Evolutionary conservation across 345 rosid species (phyloP).

Genomic region (Nasturtium officinale): DNA sequence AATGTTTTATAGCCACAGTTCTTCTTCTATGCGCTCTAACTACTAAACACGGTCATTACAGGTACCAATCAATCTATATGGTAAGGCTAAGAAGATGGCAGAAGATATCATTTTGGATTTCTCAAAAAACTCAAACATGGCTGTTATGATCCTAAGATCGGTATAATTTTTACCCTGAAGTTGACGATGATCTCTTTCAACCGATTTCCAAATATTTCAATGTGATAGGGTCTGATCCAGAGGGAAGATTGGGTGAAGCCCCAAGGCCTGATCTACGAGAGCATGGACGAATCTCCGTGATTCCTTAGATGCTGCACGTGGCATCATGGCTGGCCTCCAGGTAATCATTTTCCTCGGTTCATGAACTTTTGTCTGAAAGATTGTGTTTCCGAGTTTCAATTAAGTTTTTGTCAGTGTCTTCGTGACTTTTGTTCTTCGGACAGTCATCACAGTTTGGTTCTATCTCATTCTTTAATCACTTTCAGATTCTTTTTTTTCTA

Average conservation of each 20-base stretch:
- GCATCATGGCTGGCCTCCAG: constrained; percentile 61
- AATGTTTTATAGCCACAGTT: neutral
- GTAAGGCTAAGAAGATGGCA: constrained; percentile 77
- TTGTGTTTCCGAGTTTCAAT: neutral
- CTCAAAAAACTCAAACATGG: constrained; percentile 62
- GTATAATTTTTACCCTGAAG: constrained; percentile 2
- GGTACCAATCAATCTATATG: constrained; percentile 68
- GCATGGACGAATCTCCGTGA: constrained; percentile 75
- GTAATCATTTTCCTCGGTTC: constrained; percentile 29
- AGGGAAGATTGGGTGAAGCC: constrained; percentile 71
- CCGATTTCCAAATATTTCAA: constrained; percentile 56
- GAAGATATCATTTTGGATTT: constrained; percentile 70
- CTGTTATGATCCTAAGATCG: constrained; percentile 66
- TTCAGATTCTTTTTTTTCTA: constrained; percentile 6
- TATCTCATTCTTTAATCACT: constrained; percentile 3
- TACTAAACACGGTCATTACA: neutral
- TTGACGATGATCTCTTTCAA: neutral
- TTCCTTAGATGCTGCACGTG: constrained; percentile 74
- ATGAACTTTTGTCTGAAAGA: constrained; percentile 12
- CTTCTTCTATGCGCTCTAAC: neutral
- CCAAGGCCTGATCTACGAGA: constrained; percentile 67
- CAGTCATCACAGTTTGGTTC: constrained; percentile 12
- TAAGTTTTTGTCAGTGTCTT: constrained; percentile 16
- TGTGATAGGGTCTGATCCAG: constrained; percentile 74
- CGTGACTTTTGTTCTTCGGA: constrained; percentile 18